Percentiles rank a stretch among this genome's conserved stretches.
phyloP scores from a whole-genome alignment of 1,139 yeast species.

The Trichomonascaceae sp. region DNA sequence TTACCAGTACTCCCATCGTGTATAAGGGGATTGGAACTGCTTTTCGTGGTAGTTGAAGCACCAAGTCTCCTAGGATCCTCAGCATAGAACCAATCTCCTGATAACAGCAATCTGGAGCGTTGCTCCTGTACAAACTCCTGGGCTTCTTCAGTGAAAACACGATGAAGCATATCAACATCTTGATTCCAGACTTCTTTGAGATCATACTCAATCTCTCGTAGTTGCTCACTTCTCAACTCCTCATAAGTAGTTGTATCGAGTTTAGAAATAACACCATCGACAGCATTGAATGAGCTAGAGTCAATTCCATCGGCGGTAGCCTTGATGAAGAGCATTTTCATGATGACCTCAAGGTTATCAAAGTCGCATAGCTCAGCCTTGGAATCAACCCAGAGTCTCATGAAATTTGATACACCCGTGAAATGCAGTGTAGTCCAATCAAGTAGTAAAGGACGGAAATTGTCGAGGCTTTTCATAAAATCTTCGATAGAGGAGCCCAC shows the following conservation, averaged over 20 bases:
- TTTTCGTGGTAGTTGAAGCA: slow-evolving; percentile 2
- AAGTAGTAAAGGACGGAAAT: slow-evolving; percentile 42
- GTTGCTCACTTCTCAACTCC: slow-evolving; percentile 52
- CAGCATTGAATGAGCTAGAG: slow-evolving; percentile 17
- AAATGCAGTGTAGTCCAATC: slow-evolving; percentile 54
- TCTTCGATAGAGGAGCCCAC: slow-evolving; percentile 12
- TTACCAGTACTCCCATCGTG: not conserved
- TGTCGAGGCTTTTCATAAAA: slow-evolving; percentile 20
- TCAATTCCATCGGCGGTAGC: slow-evolving; percentile 26
- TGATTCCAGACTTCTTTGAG: slow-evolving; percentile 33
- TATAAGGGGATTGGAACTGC: not conserved
- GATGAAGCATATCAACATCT: slow-evolving; percentile 45
- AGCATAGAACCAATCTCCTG: slow-evolving; percentile 81
- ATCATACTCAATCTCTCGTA: slow-evolving; percentile 38
- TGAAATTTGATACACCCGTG: slow-evolving; percentile 49
- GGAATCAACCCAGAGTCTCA: slow-evolving; percentile 65
- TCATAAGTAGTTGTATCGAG: slow-evolving; percentile 42
- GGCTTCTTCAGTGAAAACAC: slow-evolving; percentile 52
- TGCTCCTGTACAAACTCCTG: slow-evolving; percentile 75
- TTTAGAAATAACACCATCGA: slow-evolving; percentile 11
- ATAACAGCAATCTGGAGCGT: slow-evolving; percentile 61
- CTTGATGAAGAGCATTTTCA: slow-evolving; percentile 32
- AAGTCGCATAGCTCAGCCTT: slow-evolving; percentile 50
- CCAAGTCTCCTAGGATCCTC: slow-evolving; percentile 41
- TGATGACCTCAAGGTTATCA: slow-evolving; percentile 42